phyloP scores from a whole-genome alignment of 2,329 filamentous ascomycete species.

The Endocalyx cinctus region DNA sequence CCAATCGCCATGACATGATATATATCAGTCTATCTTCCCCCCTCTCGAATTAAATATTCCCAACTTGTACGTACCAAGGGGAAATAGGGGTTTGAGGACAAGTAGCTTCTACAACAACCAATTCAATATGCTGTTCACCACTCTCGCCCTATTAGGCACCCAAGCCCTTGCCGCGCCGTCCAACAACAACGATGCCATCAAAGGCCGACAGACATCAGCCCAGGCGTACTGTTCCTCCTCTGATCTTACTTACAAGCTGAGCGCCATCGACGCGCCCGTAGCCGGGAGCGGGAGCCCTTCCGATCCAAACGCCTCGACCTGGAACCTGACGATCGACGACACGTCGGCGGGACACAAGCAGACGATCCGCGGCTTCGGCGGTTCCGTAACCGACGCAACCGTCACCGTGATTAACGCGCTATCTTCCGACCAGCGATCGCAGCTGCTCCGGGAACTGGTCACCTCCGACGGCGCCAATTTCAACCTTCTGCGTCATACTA shows the following conservation, averaged over 20 bases:
- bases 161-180: slow-evolving; percentile 10
- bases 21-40: too few species aligned
- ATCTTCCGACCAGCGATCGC: slow-evolving; percentile 19
- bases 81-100: too few species aligned
- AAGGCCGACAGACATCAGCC: slow-evolving; percentile 13
- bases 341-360: slow-evolving; percentile 33
- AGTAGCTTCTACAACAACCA: too few species aligned
- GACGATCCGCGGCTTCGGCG: slow-evolving; percentile 36
- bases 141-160: slow-evolving; percentile 12
- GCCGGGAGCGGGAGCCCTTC: slow-evolving; percentile 27
- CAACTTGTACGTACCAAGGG: too few species aligned
- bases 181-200: too few species aligned
- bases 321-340: slow-evolving; percentile 35
- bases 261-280: slow-evolving; percentile 27
- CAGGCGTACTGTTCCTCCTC: slow-evolving; percentile 31
- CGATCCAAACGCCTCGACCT: slow-evolving; percentile 30
- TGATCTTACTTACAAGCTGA: slow-evolving; percentile 33
- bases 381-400: slow-evolving; percentile 37
- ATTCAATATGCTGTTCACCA: slow-evolving; percentile 15
- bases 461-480: slow-evolving; percentile 34
- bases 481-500: slow-evolving; percentile 34
- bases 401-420: slow-evolving; percentile 34
- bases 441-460: slow-evolving; percentile 32
- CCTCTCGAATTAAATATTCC: too few species aligned
- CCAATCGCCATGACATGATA: too few species aligned